Conservation (phyloP, 2,329 filamentous ascomycete species). For the Tolypocladium guangdongense region DNA sequence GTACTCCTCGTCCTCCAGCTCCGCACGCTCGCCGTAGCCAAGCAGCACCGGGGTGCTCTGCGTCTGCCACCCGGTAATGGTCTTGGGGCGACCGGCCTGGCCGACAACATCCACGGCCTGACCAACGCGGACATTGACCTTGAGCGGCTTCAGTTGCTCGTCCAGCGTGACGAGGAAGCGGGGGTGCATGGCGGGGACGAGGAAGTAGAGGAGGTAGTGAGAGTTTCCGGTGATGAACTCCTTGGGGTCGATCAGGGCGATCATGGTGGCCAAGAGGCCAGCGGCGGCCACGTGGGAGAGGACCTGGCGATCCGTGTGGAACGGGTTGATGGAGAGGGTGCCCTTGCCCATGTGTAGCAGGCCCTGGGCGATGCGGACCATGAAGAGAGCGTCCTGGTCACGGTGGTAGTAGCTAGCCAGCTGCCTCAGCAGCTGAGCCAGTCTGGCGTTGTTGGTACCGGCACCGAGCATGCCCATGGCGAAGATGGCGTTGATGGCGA, state of each 20-base stretch:
- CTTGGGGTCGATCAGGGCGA: conserved; percentile 93
- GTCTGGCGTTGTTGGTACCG: conserved; percentile 93
- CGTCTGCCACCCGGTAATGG: conserved; percentile 98
- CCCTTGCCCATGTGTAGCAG: conserved; percentile 99
- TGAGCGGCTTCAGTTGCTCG: conserved; percentile 85
- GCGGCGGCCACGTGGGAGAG: conserved; percentile 85
- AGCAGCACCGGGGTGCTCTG: conserved; percentile 96
- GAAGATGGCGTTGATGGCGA: conserved; percentile 97
- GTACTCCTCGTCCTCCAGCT: conserved; percentile 96
- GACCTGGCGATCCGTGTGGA: conserved; percentile 96
- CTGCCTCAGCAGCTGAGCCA: conserved; percentile 89
- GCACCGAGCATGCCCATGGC: conserved; percentile 96
- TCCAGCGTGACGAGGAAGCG: conserved; percentile 94
- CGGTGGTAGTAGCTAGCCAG: conserved; percentile 97
- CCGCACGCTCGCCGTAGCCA: conserved; percentile 88
- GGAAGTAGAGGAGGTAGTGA: conserved; percentile 95
- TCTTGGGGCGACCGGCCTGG: conserved; percentile 94
- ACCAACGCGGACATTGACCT: conserved; percentile 92
- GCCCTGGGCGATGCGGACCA: conserved; percentile 97
- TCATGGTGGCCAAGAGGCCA: conserved; percentile 77
- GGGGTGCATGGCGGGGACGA: conserved; percentile 93
- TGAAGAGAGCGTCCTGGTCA: conserved; percentile 92
- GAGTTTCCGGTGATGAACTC: conserved; percentile 56
- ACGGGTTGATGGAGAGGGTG: conserved; percentile 90
- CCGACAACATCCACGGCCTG: conserved; percentile 98